Evolutionary conservation across 805 yeast species (phyloP).

Genomic region (Candida parachauliodes): DNA sequence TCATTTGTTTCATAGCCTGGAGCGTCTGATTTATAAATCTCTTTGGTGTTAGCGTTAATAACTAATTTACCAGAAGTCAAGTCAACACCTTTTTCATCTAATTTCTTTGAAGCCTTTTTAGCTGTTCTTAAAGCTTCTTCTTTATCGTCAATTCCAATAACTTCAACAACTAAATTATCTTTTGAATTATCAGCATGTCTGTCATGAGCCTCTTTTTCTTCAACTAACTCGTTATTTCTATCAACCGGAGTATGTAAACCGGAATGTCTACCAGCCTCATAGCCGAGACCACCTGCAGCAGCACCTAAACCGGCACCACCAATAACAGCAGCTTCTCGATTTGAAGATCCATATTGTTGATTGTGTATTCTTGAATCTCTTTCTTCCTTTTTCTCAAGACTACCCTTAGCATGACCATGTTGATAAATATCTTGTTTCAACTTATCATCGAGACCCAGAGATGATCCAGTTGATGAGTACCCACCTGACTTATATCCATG

Average conservation of each 20-base stretch:
- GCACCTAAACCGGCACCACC: slow-evolving; percentile 12
- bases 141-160: slow-evolving; percentile 30
- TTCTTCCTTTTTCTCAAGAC: slow-evolving; percentile 4
- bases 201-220: slow-evolving; percentile 4
- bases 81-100: slow-evolving; percentile 29
- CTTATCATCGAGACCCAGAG: slow-evolving; percentile 3
- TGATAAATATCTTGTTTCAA: slow-evolving; percentile 6
- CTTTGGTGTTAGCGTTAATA: slow-evolving; percentile 30
- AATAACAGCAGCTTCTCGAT: slow-evolving; percentile 8
- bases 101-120: slow-evolving; percentile 26
- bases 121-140: slow-evolving; percentile 28
- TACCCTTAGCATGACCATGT: slow-evolving; percentile 7
- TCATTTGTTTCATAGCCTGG: not conserved
- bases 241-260: slow-evolving; percentile 4
- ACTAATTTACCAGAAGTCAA: slow-evolving; percentile 31
- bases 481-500: not conserved
- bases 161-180: slow-evolving; percentile 24
- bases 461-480: not conserved
- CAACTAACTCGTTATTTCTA: slow-evolving; percentile 1
- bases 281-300: not conserved
- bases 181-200: not conserved
- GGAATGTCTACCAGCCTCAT: slow-evolving; percentile 2
- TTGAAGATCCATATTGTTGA: slow-evolving; percentile 4
- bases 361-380: slow-evolving; percentile 6
- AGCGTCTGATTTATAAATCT: slow-evolving; percentile 23